Percentiles rank a stretch among this genome's conserved stretches.
Evolutionary conservation across 192 early-diverging fungal genomes (phyloP).

Genomic region (Backusella tarrabulga): DNA sequence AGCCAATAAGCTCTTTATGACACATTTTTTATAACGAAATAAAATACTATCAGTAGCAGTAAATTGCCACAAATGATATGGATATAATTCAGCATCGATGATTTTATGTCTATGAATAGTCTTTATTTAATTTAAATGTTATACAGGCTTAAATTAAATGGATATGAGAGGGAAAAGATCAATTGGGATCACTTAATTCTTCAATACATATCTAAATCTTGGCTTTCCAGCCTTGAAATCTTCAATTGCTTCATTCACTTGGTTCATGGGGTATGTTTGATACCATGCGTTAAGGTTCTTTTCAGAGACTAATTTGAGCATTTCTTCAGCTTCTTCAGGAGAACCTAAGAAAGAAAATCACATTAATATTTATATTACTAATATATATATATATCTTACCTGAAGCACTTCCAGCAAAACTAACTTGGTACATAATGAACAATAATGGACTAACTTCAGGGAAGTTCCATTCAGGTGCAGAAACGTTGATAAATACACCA

Average conservation of each 20-base stretch:
- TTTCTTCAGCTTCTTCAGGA: constrained; percentile 49
- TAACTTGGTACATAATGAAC: constrained; percentile 47
- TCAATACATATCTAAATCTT: too few relatives aligned
- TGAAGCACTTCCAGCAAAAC: constrained; percentile 63
- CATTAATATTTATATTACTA: background rate
- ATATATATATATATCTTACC: constrained; percentile 28
- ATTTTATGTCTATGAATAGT: too few relatives aligned
- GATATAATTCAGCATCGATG: too few relatives aligned
- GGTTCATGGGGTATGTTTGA: constrained; percentile 54
- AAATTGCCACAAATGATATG: too few relatives aligned
- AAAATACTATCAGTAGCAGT: too few relatives aligned
- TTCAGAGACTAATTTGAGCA: constrained; percentile 59
- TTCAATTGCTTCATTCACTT: constrained; percentile 64
- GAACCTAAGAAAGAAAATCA: constrained; percentile 44
- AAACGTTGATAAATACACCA: background rate
- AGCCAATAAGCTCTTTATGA: background rate
- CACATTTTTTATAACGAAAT: too few relatives aligned
- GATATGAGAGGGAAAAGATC: too few relatives aligned
- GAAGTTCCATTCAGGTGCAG: background rate
- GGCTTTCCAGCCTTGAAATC: constrained; percentile 3
- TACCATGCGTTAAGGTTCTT: constrained; percentile 55
- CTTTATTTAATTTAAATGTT: too few relatives aligned
- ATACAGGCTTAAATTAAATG: too few relatives aligned
- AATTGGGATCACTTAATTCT: constrained; percentile 18
- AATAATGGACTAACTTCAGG: constrained; percentile 31